Percentiles rank a stretch among this genome's conserved stretches.
phyloP scores from a whole-genome alignment of 441 rosid species.

The Populus hybrid region DNA sequence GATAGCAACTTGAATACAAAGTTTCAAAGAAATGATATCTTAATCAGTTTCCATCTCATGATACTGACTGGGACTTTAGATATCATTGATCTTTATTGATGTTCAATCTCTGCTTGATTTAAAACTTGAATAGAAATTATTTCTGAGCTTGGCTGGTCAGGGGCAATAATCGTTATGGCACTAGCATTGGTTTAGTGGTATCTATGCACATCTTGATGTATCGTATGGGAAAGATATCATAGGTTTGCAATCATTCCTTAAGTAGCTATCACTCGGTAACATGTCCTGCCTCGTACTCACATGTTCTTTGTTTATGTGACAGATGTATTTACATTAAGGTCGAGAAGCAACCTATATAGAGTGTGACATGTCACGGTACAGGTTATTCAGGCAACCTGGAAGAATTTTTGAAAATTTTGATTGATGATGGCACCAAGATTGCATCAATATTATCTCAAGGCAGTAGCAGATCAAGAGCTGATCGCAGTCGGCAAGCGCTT shows the following conservation, averaged over 20 bases:
- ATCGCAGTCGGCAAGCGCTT: neutral
- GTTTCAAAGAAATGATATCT: too few relatives aligned
- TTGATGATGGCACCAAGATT: conserved; percentile 20
- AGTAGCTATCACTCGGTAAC: neutral
- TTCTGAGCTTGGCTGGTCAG: neutral
- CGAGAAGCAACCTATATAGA: neutral
- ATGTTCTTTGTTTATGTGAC: neutral
- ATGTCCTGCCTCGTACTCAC: neutral
- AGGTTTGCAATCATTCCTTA: neutral
- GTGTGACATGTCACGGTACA: neutral
- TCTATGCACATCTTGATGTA: neutral
- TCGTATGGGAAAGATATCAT: neutral
- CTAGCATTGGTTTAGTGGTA: neutral
- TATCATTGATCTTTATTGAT: neutral
- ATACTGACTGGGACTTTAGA: neutral
- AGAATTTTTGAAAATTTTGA: conserved; percentile 11
- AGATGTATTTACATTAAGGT: too few relatives aligned
- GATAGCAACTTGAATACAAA: neutral
- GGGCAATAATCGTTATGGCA: neutral
- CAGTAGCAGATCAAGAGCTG: neutral
- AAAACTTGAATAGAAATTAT: neutral
- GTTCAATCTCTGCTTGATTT: neutral
- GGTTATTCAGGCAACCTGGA: conserved; percentile 19
- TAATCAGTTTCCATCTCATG: neutral
- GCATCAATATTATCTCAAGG: conserved; percentile 4